These are phyloP conservation scores for Collybia sp. DNA, from an alignment of 768 basidiomycete species.

Conservation along the genomic window DNA sequence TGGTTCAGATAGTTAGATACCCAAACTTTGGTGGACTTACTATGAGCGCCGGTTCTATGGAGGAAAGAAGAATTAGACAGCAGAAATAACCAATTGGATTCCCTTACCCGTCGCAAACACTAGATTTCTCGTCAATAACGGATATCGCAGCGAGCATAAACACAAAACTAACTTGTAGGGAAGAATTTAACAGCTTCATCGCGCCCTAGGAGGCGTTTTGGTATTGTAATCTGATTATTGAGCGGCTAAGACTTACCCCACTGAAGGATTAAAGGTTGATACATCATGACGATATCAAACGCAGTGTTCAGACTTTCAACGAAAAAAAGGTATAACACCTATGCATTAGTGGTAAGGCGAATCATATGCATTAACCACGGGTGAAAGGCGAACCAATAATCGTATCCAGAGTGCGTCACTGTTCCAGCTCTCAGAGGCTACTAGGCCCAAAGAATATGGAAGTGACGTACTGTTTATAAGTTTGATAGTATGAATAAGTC, in stretches of 20 bases:
- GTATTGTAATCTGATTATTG: not conserved
- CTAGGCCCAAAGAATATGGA: not conserved
- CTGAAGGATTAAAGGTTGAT: conserved; percentile 32
- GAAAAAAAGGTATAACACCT: conserved; percentile 29
- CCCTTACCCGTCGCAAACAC: conserved; percentile 26
- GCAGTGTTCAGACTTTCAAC: conserved; percentile 31
- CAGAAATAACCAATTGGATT: not conserved
- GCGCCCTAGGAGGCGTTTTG: conserved; percentile 8
- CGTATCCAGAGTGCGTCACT: conserved; percentile 29
- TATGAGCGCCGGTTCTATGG: conserved; percentile 27
- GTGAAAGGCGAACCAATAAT: conserved; percentile 19
- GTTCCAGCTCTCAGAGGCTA: not conserved
- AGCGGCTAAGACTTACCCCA: conserved; percentile 21
- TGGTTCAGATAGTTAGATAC: not conserved
- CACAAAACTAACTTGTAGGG: not conserved
- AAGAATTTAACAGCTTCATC: conserved; percentile 13
- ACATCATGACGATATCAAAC: conserved; percentile 30
- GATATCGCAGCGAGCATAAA: not conserved
- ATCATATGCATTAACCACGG: not conserved
- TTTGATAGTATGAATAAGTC: conserved; percentile 29
- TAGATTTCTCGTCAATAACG: conserved; percentile 9
- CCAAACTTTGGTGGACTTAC: conserved; percentile 12
- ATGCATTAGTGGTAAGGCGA: not conserved
- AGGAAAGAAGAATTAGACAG: not conserved
- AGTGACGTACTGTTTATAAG: conserved; percentile 23